A percentile compares a stretch with the other conserved stretches of the same genome.
Conservation (phyloP, 495 filamentous ascomycete species). For the Chlorociboria aeruginascens region DNA sequence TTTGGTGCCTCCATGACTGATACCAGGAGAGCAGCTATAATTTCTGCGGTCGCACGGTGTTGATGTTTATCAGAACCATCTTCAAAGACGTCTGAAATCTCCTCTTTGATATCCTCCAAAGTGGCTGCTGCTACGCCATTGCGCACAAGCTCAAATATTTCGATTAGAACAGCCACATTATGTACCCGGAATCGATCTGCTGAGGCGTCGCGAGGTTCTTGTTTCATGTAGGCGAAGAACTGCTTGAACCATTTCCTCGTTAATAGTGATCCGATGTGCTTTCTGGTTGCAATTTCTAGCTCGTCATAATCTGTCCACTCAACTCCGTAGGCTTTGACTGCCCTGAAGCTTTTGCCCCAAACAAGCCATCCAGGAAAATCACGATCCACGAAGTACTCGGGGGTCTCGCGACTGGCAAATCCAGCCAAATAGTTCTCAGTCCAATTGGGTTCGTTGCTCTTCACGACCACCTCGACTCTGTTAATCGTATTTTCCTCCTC, state of each 20-base stretch:
- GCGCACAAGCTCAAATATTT: slow-evolving; percentile 78
- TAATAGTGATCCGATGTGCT: slow-evolving; percentile 68
- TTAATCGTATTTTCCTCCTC: slow-evolving; percentile 64
- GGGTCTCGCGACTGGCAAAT: slow-evolving; percentile 63
- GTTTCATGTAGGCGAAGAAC: slow-evolving; percentile 88
- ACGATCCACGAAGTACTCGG: slow-evolving; percentile 79
- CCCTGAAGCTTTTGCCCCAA: slow-evolving; percentile 78
- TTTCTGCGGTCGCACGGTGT: slow-evolving; percentile 90
- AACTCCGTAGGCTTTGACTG: slow-evolving; percentile 54
- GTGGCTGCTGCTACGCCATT: slow-evolving; percentile 60
- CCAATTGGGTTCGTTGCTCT: slow-evolving; percentile 59
- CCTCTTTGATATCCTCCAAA: slow-evolving; percentile 78
- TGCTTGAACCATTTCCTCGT: slow-evolving; percentile 75
- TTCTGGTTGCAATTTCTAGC: slow-evolving; percentile 60
- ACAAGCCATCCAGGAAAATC: slow-evolving; percentile 97
- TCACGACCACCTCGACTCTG: slow-evolving; percentile 60
- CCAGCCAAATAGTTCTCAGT: slow-evolving; percentile 63
- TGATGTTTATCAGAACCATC: slow-evolving; percentile 97
- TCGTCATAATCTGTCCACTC: slow-evolving; percentile 73
- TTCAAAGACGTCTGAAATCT: slow-evolving; percentile 61
- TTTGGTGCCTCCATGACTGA: slow-evolving; percentile 59
- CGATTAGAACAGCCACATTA: slow-evolving; percentile 71
- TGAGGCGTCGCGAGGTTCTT: slow-evolving; percentile 77
- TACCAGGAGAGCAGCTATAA: slow-evolving; percentile 71
- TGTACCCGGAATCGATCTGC: slow-evolving; percentile 84